These are phyloP conservation scores for Pseudonitzschia multiseries DNA, from an alignment of 108 stramenopile genomes.

Conservation along the genomic window DNA sequence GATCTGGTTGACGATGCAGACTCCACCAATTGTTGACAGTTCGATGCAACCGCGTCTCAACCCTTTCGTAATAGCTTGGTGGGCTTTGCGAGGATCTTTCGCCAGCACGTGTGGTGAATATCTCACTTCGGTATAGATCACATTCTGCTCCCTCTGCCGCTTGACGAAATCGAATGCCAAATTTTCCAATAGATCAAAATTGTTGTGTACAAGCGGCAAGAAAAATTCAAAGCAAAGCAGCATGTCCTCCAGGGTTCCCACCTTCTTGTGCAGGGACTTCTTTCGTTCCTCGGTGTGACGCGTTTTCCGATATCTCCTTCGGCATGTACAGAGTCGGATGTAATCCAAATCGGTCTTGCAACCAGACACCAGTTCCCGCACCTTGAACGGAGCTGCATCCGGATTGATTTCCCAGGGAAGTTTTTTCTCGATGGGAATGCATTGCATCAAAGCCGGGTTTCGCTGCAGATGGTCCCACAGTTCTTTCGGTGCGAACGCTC, in stretches of 20 bases:
- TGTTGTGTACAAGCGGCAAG: slow-evolving; percentile 55
- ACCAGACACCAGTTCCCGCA: slow-evolving; percentile 35
- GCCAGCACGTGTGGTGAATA: slow-evolving; percentile 67
- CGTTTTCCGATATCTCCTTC: slow-evolving; percentile 30
- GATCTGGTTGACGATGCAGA: slow-evolving; percentile 56
- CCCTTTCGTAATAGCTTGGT: slow-evolving; percentile 49
- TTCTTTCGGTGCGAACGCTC: slow-evolving; percentile 48
- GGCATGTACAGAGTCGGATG: slow-evolving; percentile 57
- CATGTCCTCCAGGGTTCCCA: slow-evolving; percentile 52
- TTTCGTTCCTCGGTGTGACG: slow-evolving; percentile 15
- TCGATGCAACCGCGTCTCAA: slow-evolving; percentile 46
- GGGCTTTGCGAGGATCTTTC: slow-evolving; percentile 26
- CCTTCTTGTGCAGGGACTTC: slow-evolving; percentile 13
- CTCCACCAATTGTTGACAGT: slow-evolving; percentile 10
- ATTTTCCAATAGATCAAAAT: slow-evolving; percentile 53
- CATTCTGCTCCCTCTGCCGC: slow-evolving; percentile 60
- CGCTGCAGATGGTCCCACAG: slow-evolving; percentile 43
- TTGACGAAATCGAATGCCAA: slow-evolving; percentile 58
- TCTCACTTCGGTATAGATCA: slow-evolving; percentile 72
- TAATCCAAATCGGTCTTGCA: slow-evolving; percentile 41
- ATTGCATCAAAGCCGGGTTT: slow-evolving; percentile 26
- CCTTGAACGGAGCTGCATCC: slow-evolving; percentile 15
- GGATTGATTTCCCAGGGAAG: slow-evolving; percentile 58
- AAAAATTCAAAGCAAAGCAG: slow-evolving; percentile 68
- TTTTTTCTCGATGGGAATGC: slow-evolving; percentile 44